These are phyloP conservation scores for Sonneratia caseolaris DNA, from an alignment of 345 rosid species.

Conservation along the genomic window DNA sequence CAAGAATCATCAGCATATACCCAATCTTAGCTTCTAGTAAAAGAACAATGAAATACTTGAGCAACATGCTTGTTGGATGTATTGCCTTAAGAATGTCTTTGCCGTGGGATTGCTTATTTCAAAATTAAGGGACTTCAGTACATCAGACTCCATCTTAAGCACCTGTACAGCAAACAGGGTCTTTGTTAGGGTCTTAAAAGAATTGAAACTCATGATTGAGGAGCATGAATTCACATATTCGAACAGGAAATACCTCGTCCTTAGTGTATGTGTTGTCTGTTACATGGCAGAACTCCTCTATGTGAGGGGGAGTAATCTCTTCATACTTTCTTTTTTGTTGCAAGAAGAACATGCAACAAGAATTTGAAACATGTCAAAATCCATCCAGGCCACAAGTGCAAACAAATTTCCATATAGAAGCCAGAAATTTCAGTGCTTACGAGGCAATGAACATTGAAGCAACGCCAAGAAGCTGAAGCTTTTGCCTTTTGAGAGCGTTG, in stretches of 20 bases:
- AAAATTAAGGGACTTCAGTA: constrained; percentile 41
- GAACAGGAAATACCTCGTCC: constrained; percentile 27
- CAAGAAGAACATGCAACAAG: constrained; percentile 1
- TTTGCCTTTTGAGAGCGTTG: constrained; percentile 28
- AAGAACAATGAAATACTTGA: too few species aligned
- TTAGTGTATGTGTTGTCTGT: constrained; percentile 63
- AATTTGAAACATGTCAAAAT: background rate
- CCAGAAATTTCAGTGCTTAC: constrained; percentile 22
- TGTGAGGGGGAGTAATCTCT: constrained; percentile 56
- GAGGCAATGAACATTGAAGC: constrained; percentile 69
- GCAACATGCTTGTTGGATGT: background rate
- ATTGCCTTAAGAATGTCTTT: constrained; percentile 46
- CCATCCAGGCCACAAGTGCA: background rate
- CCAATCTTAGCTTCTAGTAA: background rate
- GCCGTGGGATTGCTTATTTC: constrained; percentile 58
- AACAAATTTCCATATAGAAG: background rate
- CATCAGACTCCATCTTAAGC: constrained; percentile 45
- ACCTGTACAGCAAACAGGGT: constrained; percentile 24
- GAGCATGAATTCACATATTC: background rate
- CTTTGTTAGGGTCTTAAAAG: background rate
- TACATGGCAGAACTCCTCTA: constrained; percentile 59
- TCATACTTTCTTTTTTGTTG: constrained; percentile 44
- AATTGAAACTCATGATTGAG: background rate
- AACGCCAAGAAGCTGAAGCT: constrained; percentile 61
- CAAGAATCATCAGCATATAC: background rate